These are phyloP conservation scores for Globisporangium nagaii DNA, from an alignment of 352 stramenopile genomes.

Conservation along the genomic window DNA sequence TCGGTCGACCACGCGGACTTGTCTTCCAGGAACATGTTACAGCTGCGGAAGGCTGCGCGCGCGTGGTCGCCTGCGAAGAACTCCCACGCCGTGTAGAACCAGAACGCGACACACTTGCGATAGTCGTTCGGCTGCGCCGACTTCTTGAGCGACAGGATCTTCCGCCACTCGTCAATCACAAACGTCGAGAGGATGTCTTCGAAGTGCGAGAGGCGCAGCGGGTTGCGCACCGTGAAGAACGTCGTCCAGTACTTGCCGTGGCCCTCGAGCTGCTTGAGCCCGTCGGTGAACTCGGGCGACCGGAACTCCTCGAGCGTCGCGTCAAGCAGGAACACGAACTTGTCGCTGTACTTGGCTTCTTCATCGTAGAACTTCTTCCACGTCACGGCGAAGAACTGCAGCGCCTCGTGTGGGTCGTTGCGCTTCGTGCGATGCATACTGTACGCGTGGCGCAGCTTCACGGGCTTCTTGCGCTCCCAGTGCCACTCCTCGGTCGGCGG, in stretches of 20 bases:
- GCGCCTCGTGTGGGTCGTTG: constrained; percentile 63
- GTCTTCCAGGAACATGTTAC: constrained; percentile 84
- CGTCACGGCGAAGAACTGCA: constrained; percentile 84
- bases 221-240: constrained; percentile 68
- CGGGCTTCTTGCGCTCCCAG: constrained; percentile 82
- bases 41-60: constrained; percentile 67
- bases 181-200: constrained; percentile 66
- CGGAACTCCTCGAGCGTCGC: constrained; percentile 61
- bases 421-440: constrained; percentile 70
- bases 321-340: constrained; percentile 77
- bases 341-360: constrained; percentile 84
- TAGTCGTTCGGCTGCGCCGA: constrained; percentile 84
- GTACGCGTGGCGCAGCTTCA: constrained; percentile 80
- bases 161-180: constrained; percentile 70
- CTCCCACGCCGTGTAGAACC: constrained; percentile 84
- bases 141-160: constrained; percentile 75
- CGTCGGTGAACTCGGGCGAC: constrained; percentile 56
- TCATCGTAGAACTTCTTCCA: constrained; percentile 89
- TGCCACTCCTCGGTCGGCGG: constrained; percentile 71
- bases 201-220: constrained; percentile 65
- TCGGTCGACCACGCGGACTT: constrained; percentile 42
- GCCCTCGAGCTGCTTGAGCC: constrained; percentile 69
- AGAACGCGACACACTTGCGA: constrained; percentile 83
- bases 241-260: constrained; percentile 85
- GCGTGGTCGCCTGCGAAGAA: constrained; percentile 75